Percentiles rank a stretch among this genome's conserved stretches.
phyloP scores from a whole-genome alignment of 805 yeast genomes.

The Cyberlindnera japonica region DNA sequence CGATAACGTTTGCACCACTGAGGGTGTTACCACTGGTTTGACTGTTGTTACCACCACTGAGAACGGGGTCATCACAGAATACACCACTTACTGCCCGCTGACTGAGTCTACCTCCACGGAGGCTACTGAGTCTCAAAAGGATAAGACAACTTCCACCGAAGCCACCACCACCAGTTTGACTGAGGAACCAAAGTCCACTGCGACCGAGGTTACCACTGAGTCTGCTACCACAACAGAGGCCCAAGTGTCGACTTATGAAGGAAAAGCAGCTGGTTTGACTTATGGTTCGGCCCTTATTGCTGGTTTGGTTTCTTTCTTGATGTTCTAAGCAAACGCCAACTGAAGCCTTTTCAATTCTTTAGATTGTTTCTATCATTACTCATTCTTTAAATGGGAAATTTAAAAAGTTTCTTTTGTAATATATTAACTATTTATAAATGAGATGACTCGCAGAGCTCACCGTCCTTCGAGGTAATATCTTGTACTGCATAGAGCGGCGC shows the following conservation, averaged over 20 bases:
- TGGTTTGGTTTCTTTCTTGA: not conserved
- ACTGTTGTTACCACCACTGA: slow-evolving; percentile 7
- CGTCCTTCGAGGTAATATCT: no score
- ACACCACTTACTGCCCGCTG: slow-evolving; percentile 26
- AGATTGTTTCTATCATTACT: no score
- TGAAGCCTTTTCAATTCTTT: no score
- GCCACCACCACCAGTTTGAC: slow-evolving; percentile 8
- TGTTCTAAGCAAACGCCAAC: slow-evolving; percentile 1
- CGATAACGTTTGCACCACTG: not conserved
- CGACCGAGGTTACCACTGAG: not conserved
- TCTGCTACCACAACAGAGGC: not conserved
- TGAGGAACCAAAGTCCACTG: not conserved
- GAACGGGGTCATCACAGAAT: slow-evolving; percentile 31
- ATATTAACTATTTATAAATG: no score
- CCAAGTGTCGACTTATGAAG: not conserved
- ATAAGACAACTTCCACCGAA: slow-evolving; percentile 16
- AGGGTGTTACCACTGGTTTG: slow-evolving; percentile 1
- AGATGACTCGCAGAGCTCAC: no score
- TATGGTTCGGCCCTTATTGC: not conserved
- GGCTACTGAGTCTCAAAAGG: not conserved
- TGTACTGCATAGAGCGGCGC: no score
- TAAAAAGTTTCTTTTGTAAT: no score
- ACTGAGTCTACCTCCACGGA: slow-evolving; percentile 1
- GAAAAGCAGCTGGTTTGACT: not conserved
- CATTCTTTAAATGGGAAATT: no score